These are phyloP conservation scores for Suaeda aralocaspica DNA, from an alignment of 148 eudicot genomes.

Conservation along the genomic window DNA sequence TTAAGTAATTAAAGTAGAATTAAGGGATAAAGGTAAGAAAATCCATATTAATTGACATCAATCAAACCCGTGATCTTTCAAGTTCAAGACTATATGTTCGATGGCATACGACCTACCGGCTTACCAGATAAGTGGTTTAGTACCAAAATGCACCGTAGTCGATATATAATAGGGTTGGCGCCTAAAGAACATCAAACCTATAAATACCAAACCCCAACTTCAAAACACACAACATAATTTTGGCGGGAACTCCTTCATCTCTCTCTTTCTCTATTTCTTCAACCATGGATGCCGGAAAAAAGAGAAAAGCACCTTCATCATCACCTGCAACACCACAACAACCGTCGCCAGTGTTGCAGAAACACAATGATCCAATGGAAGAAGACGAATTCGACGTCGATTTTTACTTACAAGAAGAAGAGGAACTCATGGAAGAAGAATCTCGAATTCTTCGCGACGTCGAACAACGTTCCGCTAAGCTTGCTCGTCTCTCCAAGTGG, in stretches of 20 bases:
- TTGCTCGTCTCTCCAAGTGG: conserved; percentile 63
- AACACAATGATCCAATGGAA: conserved; percentile 54
- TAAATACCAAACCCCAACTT: background rate
- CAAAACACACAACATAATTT: background rate
- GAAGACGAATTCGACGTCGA: conserved; percentile 88
- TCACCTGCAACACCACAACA: conserved; percentile 10
- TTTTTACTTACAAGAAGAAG: conserved; percentile 63
- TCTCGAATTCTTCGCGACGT: conserved; percentile 51
- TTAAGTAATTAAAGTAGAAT: too few relatives aligned
- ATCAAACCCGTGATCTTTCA: too few relatives aligned
- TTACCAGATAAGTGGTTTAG: too few relatives aligned
- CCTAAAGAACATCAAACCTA: background rate
- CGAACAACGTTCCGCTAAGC: conserved; percentile 47
- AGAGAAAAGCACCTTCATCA: conserved; percentile 33
- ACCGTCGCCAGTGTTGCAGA: conserved; percentile 36
- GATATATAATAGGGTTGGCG: background rate
- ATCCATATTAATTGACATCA: too few relatives aligned
- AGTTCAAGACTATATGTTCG: too few relatives aligned
- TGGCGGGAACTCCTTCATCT: conserved; percentile 8
- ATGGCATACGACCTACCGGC: too few relatives aligned
- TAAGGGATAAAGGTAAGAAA: too few relatives aligned
- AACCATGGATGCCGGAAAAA: conserved; percentile 49
- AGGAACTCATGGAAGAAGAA: conserved; percentile 58
- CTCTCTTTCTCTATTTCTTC: background rate
- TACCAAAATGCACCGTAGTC: too few relatives aligned